A percentile compares a stretch with the other conserved stretches of the same genome.
Evolutionary conservation across 2,329 filamentous ascomycete species (phyloP).

Genomic region (Pseudodiploospora longispora): DNA sequence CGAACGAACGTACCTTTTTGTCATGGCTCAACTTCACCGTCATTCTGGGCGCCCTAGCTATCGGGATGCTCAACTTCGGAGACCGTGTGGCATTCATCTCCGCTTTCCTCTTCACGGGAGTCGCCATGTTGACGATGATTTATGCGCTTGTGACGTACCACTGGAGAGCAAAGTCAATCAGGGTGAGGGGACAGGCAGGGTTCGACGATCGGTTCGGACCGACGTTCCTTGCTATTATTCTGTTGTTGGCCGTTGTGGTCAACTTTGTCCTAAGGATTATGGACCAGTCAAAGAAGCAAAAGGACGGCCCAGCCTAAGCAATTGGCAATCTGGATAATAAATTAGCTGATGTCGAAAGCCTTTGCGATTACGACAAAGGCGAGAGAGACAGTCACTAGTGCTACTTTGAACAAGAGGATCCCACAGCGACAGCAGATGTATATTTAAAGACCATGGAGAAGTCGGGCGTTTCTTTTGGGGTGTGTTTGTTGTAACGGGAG

Average conservation of each 20-base stretch:
- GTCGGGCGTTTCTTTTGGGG: no score
- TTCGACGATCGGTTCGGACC: conserved; percentile 96
- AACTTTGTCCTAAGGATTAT: conserved; percentile 82
- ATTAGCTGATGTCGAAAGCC: no score
- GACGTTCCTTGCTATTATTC: conserved; percentile 77
- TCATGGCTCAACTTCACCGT: conserved; percentile 99
- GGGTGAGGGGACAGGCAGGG: conserved; percentile 82
- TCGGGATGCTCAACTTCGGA: conserved; percentile 97
- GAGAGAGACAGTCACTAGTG: no score
- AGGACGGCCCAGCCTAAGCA: conserved; percentile 12
- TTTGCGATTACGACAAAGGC: no score
- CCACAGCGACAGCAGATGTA: no score
- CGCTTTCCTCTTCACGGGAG: conserved; percentile 85
- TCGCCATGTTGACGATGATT: conserved; percentile 90
- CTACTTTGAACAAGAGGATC: no score
- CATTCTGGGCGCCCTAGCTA: conserved; percentile 90
- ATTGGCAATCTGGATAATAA: no score
- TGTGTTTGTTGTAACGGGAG: no score
- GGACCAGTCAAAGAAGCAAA: conserved; percentile 32
- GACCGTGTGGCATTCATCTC: conserved; percentile 91
- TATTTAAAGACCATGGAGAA: no score
- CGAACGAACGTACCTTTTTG: conserved; percentile 97
- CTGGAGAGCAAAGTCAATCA: conserved; percentile 90
- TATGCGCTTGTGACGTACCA: conserved; percentile 95
- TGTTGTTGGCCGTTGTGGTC: conserved; percentile 83